Evolutionary conservation across 2,329 filamentous ascomycete genomes (phyloP).

Genomic region (Penicillium sp.): DNA sequence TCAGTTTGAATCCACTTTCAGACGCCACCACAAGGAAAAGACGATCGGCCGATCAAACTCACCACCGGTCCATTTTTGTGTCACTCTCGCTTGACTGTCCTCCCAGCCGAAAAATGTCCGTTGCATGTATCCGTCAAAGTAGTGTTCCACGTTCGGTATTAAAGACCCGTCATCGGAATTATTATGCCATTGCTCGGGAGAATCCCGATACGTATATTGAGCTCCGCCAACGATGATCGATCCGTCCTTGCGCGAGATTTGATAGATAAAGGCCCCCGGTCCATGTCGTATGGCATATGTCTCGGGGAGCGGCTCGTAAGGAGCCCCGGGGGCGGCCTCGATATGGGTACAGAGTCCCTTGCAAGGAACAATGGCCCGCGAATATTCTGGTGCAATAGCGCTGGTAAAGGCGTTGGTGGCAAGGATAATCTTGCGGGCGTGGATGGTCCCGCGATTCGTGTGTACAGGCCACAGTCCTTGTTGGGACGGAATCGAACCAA

Average conservation of each 20-base stretch:
- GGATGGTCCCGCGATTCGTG: slow-evolving; percentile 55
- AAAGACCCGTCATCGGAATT: slow-evolving; percentile 44
- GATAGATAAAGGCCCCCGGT: slow-evolving; percentile 54
- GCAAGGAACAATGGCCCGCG: slow-evolving; percentile 67
- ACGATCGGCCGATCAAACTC: background rate
- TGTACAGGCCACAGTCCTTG: slow-evolving; percentile 9
- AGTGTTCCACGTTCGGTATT: slow-evolving; percentile 39
- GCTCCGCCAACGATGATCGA: slow-evolving; percentile 58
- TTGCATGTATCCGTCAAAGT: slow-evolving; percentile 34
- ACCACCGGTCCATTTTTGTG: slow-evolving; percentile 30
- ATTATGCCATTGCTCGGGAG: slow-evolving; percentile 39
- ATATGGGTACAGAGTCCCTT: slow-evolving; percentile 48
- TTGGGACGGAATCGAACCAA: background rate
- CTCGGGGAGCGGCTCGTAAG: slow-evolving; percentile 28
- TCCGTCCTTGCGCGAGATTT: slow-evolving; percentile 52
- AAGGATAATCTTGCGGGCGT: slow-evolving; percentile 61
- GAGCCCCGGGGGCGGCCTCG: slow-evolving; percentile 14
- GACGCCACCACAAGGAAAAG: too few relatives aligned
- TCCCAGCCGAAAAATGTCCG: slow-evolving; percentile 33
- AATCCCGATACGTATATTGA: slow-evolving; percentile 39
- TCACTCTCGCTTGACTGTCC: slow-evolving; percentile 21
- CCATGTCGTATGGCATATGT: slow-evolving; percentile 53
- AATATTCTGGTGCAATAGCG: slow-evolving; percentile 62
- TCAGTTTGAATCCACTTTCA: too few relatives aligned
- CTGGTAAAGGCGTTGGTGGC: slow-evolving; percentile 82